Evolutionary conservation across 176 grass and related monocot genomes (phyloP).

Genomic region (Triticum turgidum): DNA sequence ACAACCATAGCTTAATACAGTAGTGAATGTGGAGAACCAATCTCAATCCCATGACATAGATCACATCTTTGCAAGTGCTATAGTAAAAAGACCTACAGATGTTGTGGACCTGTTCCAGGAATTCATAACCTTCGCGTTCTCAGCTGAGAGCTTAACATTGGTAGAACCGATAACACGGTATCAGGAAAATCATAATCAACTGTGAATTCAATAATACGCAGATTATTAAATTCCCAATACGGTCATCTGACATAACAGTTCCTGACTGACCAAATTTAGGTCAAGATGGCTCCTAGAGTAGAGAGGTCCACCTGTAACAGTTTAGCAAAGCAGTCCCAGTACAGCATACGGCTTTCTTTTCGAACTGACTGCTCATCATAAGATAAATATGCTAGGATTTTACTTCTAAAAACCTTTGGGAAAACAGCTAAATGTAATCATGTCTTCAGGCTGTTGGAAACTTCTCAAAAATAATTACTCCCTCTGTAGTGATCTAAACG

Average conservation of each 20-base stretch:
- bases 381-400: not conserved
- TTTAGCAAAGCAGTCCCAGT: not conserved
- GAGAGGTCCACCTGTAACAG: not conserved
- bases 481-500: too few species aligned
- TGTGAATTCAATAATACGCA: not conserved
- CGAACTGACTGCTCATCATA: not conserved
- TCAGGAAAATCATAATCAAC: not conserved
- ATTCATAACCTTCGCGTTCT: conserved; percentile 13
- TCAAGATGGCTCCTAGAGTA: not conserved
- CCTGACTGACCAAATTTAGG: not conserved
- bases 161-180: not conserved
- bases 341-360: not conserved
- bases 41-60: not conserved
- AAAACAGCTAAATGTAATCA: not conserved
- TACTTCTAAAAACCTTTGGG: not conserved
- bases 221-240: not conserved
- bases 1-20: conserved; percentile 1
- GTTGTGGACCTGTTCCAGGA: conserved; percentile 2
- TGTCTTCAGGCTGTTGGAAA: not conserved
- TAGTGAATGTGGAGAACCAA: conserved; percentile 8
- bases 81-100: conserved; percentile 7
- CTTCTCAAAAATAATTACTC: not conserved
- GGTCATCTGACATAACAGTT: not conserved
- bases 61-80: conserved; percentile 13
- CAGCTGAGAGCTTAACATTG: not conserved